Evolutionary conservation across 371 early-diverging fungal genomes (phyloP), one percentile per base, ranked within the genome.

Genomic region (Syncephalastrum contaminatum): DNA sequence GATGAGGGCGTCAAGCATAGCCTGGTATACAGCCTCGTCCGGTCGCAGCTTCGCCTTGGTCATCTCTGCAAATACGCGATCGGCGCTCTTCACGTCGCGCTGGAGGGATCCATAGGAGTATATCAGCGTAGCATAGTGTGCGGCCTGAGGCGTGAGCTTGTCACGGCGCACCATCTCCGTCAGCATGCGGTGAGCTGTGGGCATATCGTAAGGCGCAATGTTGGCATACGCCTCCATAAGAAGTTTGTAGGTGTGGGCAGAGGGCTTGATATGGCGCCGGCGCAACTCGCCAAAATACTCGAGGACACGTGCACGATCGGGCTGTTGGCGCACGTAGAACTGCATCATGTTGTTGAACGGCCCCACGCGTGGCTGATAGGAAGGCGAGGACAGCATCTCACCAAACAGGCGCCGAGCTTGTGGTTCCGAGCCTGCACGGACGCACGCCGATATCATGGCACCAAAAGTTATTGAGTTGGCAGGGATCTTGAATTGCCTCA

Each of bases 271-370:
- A 27, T 67, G 69, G 16, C 80, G 75, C 21, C 71, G 65, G 36
- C 71, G 69, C 56, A 84, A 66, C 54, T 82, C 78, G 3, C 64
- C 57, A 49, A 81, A 81, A 59, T 83, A 86, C 10, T 74, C 66
- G 18, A 86, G 59, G 6, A 73, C 84, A 4, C 74, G 71, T 16
- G 70, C 66, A 18, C 86, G 80, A 54, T 81, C 70, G 24, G 72
- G 82, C 47, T 82, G 76, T 42, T 86, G 82, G 41, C 83, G 82
- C 2, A 82, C 81, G 62, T 84, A 84, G 50, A 83, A 82, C 52
- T 86, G 86, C 39, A 86, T 86, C 83, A 86, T 84, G 52, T 82
- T 73, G 55, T 86, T 86, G 49, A 82, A 84, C 0, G 83, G 84
- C 19, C 81, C 84, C 2, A 84, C 79, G 43, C 82, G 79, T 49